These are phyloP conservation scores for Penicillium manginii DNA, from an alignment of 495 filamentous ascomycete species.

Conservation along the genomic window DNA sequence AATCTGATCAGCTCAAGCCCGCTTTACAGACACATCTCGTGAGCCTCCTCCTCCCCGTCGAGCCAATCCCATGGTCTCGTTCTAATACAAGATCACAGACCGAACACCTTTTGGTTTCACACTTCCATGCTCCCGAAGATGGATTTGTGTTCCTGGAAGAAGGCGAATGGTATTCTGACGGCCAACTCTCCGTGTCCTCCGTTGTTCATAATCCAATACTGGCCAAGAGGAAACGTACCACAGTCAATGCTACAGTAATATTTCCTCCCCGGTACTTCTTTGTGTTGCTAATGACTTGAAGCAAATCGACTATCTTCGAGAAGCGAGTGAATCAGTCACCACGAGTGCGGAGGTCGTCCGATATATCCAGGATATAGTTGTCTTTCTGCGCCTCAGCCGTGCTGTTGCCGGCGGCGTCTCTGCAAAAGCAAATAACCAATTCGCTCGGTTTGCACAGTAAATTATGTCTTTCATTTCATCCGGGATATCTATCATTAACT, in stretches of 20 bases:
- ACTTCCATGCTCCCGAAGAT: conserved; percentile 76
- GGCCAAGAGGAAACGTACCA: conserved; percentile 15
- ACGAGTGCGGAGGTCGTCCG: conserved; percentile 68
- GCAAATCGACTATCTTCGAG: conserved; percentile 47
- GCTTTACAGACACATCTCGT: conserved; percentile 54
- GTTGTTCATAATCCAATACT: conserved; percentile 43
- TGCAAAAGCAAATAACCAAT: conserved; percentile 75
- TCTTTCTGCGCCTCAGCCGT: conserved; percentile 84
- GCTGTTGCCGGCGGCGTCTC: conserved; percentile 79
- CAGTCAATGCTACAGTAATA: conserved; percentile 31
- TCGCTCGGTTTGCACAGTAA: conserved; percentile 66
- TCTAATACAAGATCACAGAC: conserved; percentile 50
- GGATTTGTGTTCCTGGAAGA: conserved; percentile 74
- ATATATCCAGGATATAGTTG: conserved; percentile 82
- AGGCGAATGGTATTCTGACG: conserved; percentile 50
- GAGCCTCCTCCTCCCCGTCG: conserved; percentile 5
- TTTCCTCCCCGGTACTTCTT: neutral
- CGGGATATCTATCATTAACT: neutral
- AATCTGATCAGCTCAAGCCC: conserved; percentile 30
- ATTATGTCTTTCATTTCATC: conserved; percentile 13
- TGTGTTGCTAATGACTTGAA: conserved; percentile 17
- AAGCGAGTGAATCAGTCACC: conserved; percentile 41
- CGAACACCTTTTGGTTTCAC: conserved; percentile 86
- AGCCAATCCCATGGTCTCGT: neutral
- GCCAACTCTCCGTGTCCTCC: conserved; percentile 47